phyloP scores from a whole-genome alignment of 2,329 filamentous ascomycete genomes.

The Pseudomassariella vexata region DNA sequence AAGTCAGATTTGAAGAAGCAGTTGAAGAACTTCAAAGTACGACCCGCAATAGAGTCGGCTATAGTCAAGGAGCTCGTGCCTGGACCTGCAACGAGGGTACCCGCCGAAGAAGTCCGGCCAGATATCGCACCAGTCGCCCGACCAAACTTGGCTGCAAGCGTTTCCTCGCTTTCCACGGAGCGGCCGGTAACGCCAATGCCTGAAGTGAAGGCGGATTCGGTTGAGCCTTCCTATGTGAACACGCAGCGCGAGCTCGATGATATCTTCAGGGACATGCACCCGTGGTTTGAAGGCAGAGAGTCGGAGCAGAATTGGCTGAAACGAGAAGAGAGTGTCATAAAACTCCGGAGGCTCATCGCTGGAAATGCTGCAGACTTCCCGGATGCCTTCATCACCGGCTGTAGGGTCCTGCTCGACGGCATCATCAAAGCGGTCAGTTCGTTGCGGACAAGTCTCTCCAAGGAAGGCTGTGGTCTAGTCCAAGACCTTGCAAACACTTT shows the following conservation, averaged over 20 bases:
- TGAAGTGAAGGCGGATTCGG: slow-evolving; percentile 59
- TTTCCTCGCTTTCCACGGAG: slow-evolving; percentile 42
- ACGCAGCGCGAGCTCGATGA: slow-evolving; percentile 86
- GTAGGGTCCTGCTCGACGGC: slow-evolving; percentile 75
- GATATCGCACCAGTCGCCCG: slow-evolving; percentile 30
- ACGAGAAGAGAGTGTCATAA: slow-evolving; percentile 74
- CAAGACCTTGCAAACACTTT: slow-evolving; percentile 77
- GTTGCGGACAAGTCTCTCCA: slow-evolving; percentile 82
- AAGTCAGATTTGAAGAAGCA: slow-evolving; percentile 88
- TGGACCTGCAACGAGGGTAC: slow-evolving; percentile 26
- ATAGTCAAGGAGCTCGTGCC: slow-evolving; percentile 72
- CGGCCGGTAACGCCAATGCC: slow-evolving; percentile 54
- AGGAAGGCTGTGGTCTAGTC: slow-evolving; percentile 75
- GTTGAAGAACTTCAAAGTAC: slow-evolving; percentile 75
- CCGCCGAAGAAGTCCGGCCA: slow-evolving; percentile 32
- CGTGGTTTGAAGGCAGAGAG: slow-evolving; percentile 80
- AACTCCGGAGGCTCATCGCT: slow-evolving; percentile 70
- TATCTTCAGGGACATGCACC: slow-evolving; percentile 73
- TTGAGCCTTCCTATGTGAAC: slow-evolving; percentile 80
- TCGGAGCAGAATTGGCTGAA: slow-evolving; percentile 87
- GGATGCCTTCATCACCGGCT: slow-evolving; percentile 60
- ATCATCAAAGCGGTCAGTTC: slow-evolving; percentile 82
- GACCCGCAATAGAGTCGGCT: slow-evolving; percentile 76
- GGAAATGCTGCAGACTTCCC: slow-evolving; percentile 80
- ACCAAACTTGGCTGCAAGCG: slow-evolving; percentile 41